Percentiles rank a stretch among this genome's conserved stretches.
Evolutionary conservation across 306 rosid species (phyloP).

Genomic region (Senna tora): DNA sequence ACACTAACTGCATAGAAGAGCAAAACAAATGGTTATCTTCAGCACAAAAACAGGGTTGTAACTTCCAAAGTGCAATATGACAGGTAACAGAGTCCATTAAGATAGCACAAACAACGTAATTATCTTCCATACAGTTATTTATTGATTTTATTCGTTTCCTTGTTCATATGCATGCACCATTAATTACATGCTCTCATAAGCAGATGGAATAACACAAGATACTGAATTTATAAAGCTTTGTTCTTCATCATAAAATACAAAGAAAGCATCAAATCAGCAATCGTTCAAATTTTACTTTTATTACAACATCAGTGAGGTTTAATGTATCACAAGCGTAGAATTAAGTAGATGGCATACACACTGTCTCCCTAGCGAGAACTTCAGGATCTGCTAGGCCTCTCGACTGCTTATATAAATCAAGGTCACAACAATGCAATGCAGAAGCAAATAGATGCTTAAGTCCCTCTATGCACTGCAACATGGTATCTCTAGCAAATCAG

Average conservation of each 20-base stretch:
- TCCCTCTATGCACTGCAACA: constrained; percentile 68
- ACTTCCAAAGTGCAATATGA: not conserved
- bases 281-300: not conserved
- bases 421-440: constrained; percentile 59
- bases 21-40: constrained; percentile 4
- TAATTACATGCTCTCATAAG: constrained; percentile 28
- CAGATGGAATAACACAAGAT: constrained; percentile 11
- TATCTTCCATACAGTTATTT: not conserved
- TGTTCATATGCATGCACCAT: not conserved
- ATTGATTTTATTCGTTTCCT: not conserved
- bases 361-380: constrained; percentile 72
- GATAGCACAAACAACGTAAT: not conserved
- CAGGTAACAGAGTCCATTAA: not conserved
- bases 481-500: constrained; percentile 56
- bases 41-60: not conserved
- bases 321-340: not conserved
- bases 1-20: constrained; percentile 61
- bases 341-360: constrained; percentile 61
- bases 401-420: constrained; percentile 60
- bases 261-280: not conserved
- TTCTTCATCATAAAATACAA: not conserved
- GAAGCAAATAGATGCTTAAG: constrained; percentile 54
- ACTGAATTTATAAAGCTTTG: constrained; percentile 1
- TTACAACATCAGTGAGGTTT: not conserved
- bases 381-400: constrained; percentile 74